Evolutionary conservation across 495 filamentous ascomycete species (phyloP), one percentile per base, ranked within the genome.

Genomic region (Aspergillus leporis): DNA sequence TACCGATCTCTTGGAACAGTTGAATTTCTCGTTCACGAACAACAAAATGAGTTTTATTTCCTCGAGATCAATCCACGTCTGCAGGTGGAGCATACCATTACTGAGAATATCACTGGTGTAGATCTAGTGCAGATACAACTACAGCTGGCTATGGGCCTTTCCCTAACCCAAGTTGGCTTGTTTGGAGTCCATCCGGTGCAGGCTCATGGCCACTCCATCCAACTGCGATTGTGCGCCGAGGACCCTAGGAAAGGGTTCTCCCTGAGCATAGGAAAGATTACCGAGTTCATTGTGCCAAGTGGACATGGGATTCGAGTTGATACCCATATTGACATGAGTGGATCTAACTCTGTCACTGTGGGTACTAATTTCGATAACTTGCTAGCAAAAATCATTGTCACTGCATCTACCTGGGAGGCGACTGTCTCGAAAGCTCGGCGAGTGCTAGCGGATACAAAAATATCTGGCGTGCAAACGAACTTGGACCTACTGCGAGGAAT

Each of bases 61-160:
- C 68, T 88, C 5, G 85, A 88, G 65, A 81, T 87, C 74, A 88
- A 88, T 63, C 83, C 85, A 0, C 73, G 85, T 30, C 66, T 87
- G 19, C 85, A 81, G 63, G 80, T 83, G 31, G 81, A 83, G 58
- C 81, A 83, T 53, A 82, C 78, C 19, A 78, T 84, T 38, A 83
- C 79, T 1, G 80, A 85, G 56, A 68, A 78, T 6, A 81, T 81
- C 54, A 83, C 79, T 43, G 79, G 73, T 5, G 63, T 86, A 5
- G 85, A 87, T 58, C 66, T 88, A 2, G 85, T 83, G 2, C 77
- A 75, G 63, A 70, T 69, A 5, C 84, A 87, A 56, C 72, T 87
- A 14, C 68, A 74, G 0, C 59, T 87, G 8, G 79, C 82, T 10
- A 82, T 85, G 68, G 84, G 85, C 12, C 49, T 61, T 7, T 68